Conservation (phyloP, 768 basidiomycete species). For the Lactarius indigo region DNA sequence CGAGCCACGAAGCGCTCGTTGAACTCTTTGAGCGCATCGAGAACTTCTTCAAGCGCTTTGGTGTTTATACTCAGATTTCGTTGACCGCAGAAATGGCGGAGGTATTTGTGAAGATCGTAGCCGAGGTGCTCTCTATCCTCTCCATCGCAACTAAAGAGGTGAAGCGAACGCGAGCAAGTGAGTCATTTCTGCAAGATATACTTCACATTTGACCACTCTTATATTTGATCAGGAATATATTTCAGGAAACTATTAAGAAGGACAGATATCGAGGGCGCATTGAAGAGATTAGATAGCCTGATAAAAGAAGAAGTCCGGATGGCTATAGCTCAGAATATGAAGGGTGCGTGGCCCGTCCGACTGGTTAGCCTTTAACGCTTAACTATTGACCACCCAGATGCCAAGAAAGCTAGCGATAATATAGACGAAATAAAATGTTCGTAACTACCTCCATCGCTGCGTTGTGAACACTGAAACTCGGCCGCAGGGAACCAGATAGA, state of each 20-base stretch:
- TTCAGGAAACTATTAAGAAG: neutral
- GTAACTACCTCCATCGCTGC: neutral
- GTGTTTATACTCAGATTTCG: neutral
- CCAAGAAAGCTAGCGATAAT: neutral
- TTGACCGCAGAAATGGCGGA: neutral
- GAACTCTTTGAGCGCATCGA: neutral
- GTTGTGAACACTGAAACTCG: neutral
- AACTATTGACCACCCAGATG: neutral
- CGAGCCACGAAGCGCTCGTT: slow-evolving; percentile 2
- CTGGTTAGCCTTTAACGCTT: neutral
- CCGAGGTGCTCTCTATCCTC: slow-evolving; percentile 2
- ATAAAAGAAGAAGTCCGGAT: neutral
- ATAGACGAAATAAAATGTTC: slow-evolving; percentile 2
- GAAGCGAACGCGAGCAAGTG: neutral
- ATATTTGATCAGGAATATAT: neutral
- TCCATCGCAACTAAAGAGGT: slow-evolving; percentile 7
- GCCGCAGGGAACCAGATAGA: neutral
- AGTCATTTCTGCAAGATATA: neutral
- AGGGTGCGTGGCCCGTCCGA: neutral
- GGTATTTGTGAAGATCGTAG: neutral
- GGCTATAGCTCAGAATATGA: neutral
- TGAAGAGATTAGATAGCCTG: neutral
- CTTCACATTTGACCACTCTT: neutral
- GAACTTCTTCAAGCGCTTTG: slow-evolving; percentile 3
- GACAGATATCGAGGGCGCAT: slow-evolving; percentile 1